These are phyloP conservation scores for Acaromyces ingoldii DNA, from an alignment of 1,284 basidiomycete genomes.

Conservation along the genomic window DNA sequence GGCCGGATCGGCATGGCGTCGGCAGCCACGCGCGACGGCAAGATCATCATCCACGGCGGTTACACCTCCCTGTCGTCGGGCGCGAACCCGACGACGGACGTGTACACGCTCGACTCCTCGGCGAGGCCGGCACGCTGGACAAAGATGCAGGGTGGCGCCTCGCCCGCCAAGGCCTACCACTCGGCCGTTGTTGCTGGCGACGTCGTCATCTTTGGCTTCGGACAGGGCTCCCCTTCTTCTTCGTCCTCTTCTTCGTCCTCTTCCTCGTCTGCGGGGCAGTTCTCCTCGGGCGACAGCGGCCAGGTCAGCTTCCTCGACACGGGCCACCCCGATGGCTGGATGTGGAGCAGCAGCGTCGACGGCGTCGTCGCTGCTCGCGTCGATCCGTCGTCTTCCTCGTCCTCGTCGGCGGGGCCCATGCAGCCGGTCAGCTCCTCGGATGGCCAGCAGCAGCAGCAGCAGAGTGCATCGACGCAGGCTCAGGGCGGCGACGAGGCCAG, in stretches of 20 bases:
- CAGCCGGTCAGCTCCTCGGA: too few relatives aligned
- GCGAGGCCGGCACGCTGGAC: slow-evolving; percentile 31
- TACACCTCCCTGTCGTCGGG: slow-evolving; percentile 18
- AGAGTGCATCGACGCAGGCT: too few relatives aligned
- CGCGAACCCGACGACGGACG: slow-evolving; percentile 28
- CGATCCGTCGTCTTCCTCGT: neutral
- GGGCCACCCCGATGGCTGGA: slow-evolving; percentile 13
- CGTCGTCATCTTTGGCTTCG: slow-evolving; percentile 48
- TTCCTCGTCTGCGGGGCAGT: too few relatives aligned
- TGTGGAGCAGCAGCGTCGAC: slow-evolving; percentile 35
- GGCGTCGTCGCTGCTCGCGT: slow-evolving; percentile 19
- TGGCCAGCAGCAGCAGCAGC: too few relatives aligned
- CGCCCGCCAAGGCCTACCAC: slow-evolving; percentile 47
- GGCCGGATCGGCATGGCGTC: slow-evolving; percentile 49
- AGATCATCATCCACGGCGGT: slow-evolving; percentile 49
- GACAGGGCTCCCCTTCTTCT: slow-evolving; percentile 8
- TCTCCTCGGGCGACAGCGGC: too few relatives aligned
- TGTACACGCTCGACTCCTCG: slow-evolving; percentile 33
- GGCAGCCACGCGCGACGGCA: slow-evolving; percentile 30
- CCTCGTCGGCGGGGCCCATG: too few relatives aligned
- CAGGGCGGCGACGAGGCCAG: too few relatives aligned
- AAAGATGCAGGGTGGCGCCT: slow-evolving; percentile 2
- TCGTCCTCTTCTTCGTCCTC: neutral
- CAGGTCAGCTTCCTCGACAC: slow-evolving; percentile 11
- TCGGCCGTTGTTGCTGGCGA: slow-evolving; percentile 38